phyloP scores from a whole-genome alignment of 2,329 filamentous ascomycete species.

The Sporothrix inflata region DNA sequence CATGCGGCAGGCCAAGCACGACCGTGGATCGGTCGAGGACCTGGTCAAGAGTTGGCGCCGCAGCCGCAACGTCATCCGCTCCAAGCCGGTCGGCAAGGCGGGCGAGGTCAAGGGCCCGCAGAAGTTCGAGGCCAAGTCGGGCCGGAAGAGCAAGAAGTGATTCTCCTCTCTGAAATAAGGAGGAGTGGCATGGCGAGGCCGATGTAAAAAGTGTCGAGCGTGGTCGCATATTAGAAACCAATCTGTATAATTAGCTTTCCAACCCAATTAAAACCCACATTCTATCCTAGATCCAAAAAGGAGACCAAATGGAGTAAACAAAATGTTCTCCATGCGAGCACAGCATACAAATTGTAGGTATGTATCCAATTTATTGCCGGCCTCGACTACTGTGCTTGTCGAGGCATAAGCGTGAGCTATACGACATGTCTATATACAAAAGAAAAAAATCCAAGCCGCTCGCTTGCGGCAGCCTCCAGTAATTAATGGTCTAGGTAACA shows the following conservation, averaged over 20 bases:
- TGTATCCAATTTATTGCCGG: background rate
- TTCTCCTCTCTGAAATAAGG: background rate
- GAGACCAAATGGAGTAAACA: background rate
- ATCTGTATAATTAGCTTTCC: constrained; percentile 20
- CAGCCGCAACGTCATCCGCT: constrained; percentile 46
- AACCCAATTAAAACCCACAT: background rate
- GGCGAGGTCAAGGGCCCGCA: constrained; percentile 27
- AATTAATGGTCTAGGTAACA: background rate
- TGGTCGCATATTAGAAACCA: background rate
- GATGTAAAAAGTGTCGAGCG: background rate
- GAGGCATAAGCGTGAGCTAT: constrained; percentile 18
- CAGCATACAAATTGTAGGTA: no score
- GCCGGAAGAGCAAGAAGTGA: constrained; percentile 24
- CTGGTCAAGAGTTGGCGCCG: constrained; percentile 67
- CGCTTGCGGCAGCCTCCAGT: background rate
- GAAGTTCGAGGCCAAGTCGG: constrained; percentile 23
- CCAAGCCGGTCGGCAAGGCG: constrained; percentile 28
- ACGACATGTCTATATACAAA: constrained; percentile 1
- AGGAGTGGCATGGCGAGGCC: background rate
- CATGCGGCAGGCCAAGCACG: constrained; percentile 85
- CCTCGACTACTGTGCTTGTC: background rate
- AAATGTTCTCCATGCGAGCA: background rate
- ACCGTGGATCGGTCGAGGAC: constrained; percentile 82
- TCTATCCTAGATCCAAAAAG: background rate
- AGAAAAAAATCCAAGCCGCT: background rate